These are phyloP conservation scores for Ophiostoma ips DNA, from an alignment of 2,329 filamentous ascomycete species.

Conservation along the genomic window DNA sequence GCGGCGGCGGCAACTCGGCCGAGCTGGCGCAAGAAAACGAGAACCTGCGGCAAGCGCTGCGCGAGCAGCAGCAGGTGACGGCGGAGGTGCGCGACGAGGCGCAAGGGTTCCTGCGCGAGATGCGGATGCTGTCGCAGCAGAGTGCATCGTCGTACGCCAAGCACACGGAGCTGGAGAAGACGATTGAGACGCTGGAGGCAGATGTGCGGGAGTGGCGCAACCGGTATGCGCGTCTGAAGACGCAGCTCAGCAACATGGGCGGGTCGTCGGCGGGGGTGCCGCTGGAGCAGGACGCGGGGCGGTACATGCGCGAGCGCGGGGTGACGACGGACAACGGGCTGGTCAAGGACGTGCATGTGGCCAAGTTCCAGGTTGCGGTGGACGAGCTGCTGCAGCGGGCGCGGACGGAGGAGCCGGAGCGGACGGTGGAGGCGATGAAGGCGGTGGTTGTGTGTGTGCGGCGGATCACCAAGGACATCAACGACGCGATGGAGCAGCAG, in stretches of 20 bases:
- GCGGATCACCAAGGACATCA: slow-evolving; percentile 70
- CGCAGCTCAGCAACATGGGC: slow-evolving; percentile 69
- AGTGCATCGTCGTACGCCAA: slow-evolving; percentile 67
- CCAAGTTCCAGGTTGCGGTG: slow-evolving; percentile 86
- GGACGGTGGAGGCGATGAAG: slow-evolving; percentile 77
- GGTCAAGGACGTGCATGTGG: slow-evolving; percentile 84
- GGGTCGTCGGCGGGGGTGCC: slow-evolving; percentile 65
- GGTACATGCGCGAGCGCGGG: slow-evolving; percentile 49
- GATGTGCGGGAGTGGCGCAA: slow-evolving; percentile 85
- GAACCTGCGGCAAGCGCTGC: slow-evolving; percentile 48
- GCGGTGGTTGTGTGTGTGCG: slow-evolving; percentile 69
- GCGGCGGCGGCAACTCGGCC: slow-evolving; percentile 23
- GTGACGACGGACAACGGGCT: slow-evolving; percentile 61
- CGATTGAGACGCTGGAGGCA: slow-evolving; percentile 61
- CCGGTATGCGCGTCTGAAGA: slow-evolving; percentile 76
- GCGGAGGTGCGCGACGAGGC: slow-evolving; percentile 80
- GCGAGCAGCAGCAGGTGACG: slow-evolving; percentile 67
- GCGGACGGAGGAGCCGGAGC: slow-evolving; percentile 56
- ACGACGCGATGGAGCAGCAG: slow-evolving; percentile 32
- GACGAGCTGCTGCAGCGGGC: slow-evolving; percentile 77
- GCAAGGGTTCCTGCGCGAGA: slow-evolving; percentile 71
- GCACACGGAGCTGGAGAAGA: slow-evolving; percentile 63
- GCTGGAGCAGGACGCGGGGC: slow-evolving; percentile 55
- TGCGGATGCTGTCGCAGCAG: slow-evolving; percentile 72
- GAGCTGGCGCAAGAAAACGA: slow-evolving; percentile 57